These are phyloP conservation scores for Penicillium vulpinum DNA, from an alignment of 2,329 filamentous ascomycete genomes.

Conservation along the genomic window DNA sequence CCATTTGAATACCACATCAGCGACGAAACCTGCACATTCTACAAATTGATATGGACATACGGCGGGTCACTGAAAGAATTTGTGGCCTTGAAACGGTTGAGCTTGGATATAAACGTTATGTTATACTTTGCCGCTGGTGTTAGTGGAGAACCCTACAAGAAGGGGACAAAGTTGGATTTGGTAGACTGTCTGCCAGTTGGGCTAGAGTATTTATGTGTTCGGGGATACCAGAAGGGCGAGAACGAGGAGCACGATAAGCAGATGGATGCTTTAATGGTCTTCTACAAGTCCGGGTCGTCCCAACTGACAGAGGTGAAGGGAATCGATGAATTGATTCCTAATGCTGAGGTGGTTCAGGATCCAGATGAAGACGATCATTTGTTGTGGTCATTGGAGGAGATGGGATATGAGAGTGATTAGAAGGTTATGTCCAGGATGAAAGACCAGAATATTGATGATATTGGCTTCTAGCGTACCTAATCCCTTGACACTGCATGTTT, in stretches of 20 bases:
- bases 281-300: conserved; percentile 1
- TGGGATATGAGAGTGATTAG: background rate
- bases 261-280: conserved; percentile 9
- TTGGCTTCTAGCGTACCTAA: background rate
- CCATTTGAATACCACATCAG: background rate
- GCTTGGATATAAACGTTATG: conserved; percentile 16
- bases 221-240: conserved; percentile 17
- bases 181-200: conserved; percentile 10
- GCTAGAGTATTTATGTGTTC: conserved; percentile 21
- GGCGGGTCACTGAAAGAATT: conserved; percentile 20
- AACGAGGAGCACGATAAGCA: conserved; percentile 7
- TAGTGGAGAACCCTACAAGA: background rate
- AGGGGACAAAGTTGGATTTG: background rate
- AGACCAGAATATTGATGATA: background rate
- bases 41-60: conserved; percentile 4
- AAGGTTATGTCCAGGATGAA: background rate
- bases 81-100: conserved; percentile 17
- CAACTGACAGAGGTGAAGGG: conserved; percentile 10
- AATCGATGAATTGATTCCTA: conserved; percentile 13
- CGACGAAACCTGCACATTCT: background rate
- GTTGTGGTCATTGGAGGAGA: conserved; percentile 1
- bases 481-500: background rate
- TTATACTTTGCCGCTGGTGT: conserved; percentile 17
- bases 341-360: conserved; percentile 4
- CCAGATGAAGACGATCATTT: conserved; percentile 5